These are phyloP conservation scores for Bimuria novae-zelandiae DNA, from an alignment of 2,329 filamentous ascomycete species.

Conservation along the genomic window DNA sequence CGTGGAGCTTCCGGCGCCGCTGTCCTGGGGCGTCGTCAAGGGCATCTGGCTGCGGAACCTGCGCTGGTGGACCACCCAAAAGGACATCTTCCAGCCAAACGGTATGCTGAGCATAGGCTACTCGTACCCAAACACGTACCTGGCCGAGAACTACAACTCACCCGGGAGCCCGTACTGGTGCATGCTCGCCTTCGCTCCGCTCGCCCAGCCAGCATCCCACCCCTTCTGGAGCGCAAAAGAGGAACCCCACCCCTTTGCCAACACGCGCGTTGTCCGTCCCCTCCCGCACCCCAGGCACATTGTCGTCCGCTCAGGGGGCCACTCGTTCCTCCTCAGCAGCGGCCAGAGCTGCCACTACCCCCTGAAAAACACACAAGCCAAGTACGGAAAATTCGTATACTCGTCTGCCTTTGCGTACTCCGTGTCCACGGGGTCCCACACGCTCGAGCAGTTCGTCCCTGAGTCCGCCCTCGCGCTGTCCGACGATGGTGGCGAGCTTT, in stretches of 20 bases:
- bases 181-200: constrained; percentile 75
- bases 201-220: constrained; percentile 70
- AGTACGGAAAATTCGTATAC: constrained; percentile 81
- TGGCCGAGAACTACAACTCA: constrained; percentile 84
- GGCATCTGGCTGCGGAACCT: constrained; percentile 75
- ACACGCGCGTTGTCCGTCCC: constrained; percentile 63
- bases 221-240: constrained; percentile 76
- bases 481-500: constrained; percentile 76
- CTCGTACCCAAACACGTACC: constrained; percentile 78
- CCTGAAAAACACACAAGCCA: constrained; percentile 79
- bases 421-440: constrained; percentile 75
- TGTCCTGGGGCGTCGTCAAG: constrained; percentile 80
- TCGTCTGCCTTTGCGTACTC: constrained; percentile 77
- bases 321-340: constrained; percentile 72
- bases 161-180: constrained; percentile 77
- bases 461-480: constrained; percentile 77
- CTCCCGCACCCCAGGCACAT: constrained; percentile 75
- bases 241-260: constrained; percentile 60
- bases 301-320: constrained; percentile 70
- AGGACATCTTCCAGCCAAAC: constrained; percentile 73
- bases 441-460: constrained; percentile 75
- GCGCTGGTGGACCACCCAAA: constrained; percentile 78
- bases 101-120: constrained; percentile 79
- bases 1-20: constrained; percentile 70
- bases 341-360: constrained; percentile 84